Percentiles rank a stretch among this genome's conserved stretches.
Evolutionary conservation across 163 green algal species (phyloP).

Genomic region (Volvox carteri): DNA sequence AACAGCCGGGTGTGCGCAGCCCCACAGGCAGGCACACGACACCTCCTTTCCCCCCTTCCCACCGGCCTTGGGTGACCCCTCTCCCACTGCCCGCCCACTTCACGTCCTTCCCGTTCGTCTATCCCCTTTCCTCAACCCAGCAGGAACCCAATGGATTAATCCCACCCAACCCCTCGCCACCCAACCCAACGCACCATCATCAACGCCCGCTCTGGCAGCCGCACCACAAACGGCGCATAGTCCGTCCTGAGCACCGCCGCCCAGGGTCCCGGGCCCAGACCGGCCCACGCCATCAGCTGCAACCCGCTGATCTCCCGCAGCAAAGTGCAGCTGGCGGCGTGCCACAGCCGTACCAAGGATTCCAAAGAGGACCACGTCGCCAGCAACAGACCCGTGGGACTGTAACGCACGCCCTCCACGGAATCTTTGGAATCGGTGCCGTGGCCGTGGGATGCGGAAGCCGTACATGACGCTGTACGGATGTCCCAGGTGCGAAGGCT

Average conservation of each 20-base stretch:
- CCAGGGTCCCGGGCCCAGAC: slow-evolving; percentile 7
- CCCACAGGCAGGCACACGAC: no score
- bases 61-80: no score
- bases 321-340: slow-evolving; percentile 16
- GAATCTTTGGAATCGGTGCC: slow-evolving; percentile 14
- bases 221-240: slow-evolving; percentile 43
- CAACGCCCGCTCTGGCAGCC: slow-evolving; percentile 23
- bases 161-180: neutral
- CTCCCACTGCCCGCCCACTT: no score
- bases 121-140: neutral
- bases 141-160: neutral
- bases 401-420: slow-evolving; percentile 45
- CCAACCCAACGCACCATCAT: slow-evolving; percentile 6
- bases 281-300: slow-evolving; percentile 37
- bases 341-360: slow-evolving; percentile 20
- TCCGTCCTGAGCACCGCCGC: neutral
- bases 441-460: slow-evolving; percentile 14
- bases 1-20: no score
- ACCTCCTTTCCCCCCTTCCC: neutral
- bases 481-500: slow-evolving; percentile 13
- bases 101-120: neutral
- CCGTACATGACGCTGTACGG: neutral
- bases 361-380: neutral
- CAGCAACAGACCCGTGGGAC: slow-evolving; percentile 30
- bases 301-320: slow-evolving; percentile 28